These are phyloP conservation scores for Talinum fruticosum DNA, from an alignment of 148 eudicot species.

Conservation along the genomic window DNA sequence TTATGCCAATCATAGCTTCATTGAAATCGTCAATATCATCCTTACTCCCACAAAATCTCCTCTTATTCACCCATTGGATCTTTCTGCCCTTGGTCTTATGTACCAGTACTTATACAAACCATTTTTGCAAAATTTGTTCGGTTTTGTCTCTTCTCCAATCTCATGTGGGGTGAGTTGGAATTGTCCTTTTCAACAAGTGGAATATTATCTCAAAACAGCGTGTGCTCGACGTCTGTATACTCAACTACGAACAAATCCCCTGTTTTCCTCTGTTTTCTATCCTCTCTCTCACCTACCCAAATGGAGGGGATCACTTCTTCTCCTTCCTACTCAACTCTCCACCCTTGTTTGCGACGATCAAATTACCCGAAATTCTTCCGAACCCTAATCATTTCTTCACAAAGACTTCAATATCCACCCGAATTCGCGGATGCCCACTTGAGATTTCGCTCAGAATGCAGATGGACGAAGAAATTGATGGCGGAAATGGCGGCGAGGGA, in stretches of 20 bases:
- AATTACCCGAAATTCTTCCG: background rate
- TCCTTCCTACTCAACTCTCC: background rate
- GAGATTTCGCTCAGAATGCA: conserved; percentile 6
- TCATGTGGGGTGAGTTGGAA: background rate
- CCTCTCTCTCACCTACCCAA: background rate
- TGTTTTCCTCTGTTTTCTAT: background rate
- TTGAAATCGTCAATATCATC: too few species aligned
- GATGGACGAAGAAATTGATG: conserved; percentile 2
- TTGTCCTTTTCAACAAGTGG: too few species aligned
- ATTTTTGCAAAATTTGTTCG: too few species aligned
- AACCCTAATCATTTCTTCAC: background rate
- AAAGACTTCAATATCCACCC: background rate
- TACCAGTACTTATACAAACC: too few species aligned
- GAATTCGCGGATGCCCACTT: conserved; percentile 17
- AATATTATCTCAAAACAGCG: too few species aligned
- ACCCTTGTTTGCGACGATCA: conserved; percentile 5
- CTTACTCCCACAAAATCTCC: too few species aligned
- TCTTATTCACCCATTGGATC: too few species aligned
- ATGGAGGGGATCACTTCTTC: conserved; percentile 12
- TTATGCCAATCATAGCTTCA: too few species aligned
- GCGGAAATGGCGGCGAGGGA: conserved; percentile 20
- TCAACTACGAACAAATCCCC: background rate
- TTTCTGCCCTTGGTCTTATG: too few species aligned
- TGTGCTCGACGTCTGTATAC: too few species aligned
- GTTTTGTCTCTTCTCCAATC: background rate